Conservation (phyloP, 495 filamentous ascomycete species). For the Penicillium pancosmium region DNA sequence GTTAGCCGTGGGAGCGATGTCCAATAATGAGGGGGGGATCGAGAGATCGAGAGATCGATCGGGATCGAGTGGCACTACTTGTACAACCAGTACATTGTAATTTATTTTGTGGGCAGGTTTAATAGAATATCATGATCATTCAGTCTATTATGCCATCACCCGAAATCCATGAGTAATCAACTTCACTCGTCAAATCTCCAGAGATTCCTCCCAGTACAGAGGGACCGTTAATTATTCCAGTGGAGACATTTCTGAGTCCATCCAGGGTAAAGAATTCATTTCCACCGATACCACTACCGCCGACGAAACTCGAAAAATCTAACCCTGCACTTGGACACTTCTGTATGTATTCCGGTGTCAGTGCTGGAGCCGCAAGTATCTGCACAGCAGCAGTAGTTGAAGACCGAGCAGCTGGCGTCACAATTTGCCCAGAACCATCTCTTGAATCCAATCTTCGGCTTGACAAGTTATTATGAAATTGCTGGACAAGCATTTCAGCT, state of each 20-base stretch:
- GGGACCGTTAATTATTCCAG: neutral
- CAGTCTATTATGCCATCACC: neutral
- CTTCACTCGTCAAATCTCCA: neutral
- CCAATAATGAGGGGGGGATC: neutral
- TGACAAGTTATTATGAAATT: slow-evolving; percentile 10
- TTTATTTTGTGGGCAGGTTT: too few species aligned
- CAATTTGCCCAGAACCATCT: neutral
- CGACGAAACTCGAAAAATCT: neutral
- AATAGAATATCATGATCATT: neutral
- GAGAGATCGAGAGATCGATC: neutral
- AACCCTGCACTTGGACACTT: neutral
- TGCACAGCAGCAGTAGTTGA: slow-evolving; percentile 10
- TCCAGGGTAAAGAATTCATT: neutral
- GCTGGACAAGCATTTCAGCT: slow-evolving; percentile 11
- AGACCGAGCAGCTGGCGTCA: neutral
- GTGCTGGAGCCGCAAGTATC: slow-evolving; percentile 3
- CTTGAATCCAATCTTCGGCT: neutral
- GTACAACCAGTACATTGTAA: neutral
- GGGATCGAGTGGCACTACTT: neutral
- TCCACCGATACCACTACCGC: neutral
- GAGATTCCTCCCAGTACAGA: neutral
- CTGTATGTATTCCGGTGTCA: slow-evolving; percentile 17
- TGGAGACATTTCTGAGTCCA: neutral
- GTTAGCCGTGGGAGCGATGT: neutral
- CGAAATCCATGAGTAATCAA: neutral